Evolutionary conservation across 2,329 filamentous ascomycete species (phyloP), one percentile per base, ranked within the genome.

Genomic region (Acarospora socialis): DNA sequence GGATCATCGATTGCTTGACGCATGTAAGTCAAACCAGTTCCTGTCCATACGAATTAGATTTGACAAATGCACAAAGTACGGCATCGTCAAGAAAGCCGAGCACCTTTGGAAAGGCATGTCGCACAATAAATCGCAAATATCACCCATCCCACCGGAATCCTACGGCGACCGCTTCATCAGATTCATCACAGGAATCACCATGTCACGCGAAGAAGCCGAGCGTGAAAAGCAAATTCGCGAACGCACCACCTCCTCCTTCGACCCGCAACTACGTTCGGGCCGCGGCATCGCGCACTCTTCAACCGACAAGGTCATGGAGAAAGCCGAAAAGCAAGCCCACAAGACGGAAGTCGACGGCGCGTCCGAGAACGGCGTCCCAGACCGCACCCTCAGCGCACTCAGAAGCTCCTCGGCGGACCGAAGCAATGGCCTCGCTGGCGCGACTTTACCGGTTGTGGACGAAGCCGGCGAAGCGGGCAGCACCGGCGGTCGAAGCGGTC

Each of bases 1-100:
- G 90, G 21, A 92, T 98, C 46, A 98, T 98, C 54, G 90, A 98
- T 57, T 98, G 90, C 55, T 65, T 98, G 47, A 98, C 90, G 46
- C 83, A 94, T 54, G 84, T 92, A 68, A 73, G 81, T 71, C 32
- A 33, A 17, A 21, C 42, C n/a, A n/a, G n/a, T 37, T 40, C 24
- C 23, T 16, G 7, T 10, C 9, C 32, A 10, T 30, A 13, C 20
- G 25, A 21, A 30, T 38, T 35, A 35, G 25, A 23, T 35, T 34
- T 38, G 49, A 54, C 47, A 59, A 35, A 29, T 32, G 41, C 32
- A 35, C 31, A 34, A 46, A 92, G 82, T 98, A 95, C 54, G 84
- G 84, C 44, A 74, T 86, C 42, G 71, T 93, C 56, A 98, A 98
- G 61, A 87, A 90, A 52, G 71, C 87, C 39, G 90, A 98, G 56